These are phyloP conservation scores for Xeromyces bisporus DNA, from an alignment of 495 filamentous ascomycete species.

Conservation along the genomic window DNA sequence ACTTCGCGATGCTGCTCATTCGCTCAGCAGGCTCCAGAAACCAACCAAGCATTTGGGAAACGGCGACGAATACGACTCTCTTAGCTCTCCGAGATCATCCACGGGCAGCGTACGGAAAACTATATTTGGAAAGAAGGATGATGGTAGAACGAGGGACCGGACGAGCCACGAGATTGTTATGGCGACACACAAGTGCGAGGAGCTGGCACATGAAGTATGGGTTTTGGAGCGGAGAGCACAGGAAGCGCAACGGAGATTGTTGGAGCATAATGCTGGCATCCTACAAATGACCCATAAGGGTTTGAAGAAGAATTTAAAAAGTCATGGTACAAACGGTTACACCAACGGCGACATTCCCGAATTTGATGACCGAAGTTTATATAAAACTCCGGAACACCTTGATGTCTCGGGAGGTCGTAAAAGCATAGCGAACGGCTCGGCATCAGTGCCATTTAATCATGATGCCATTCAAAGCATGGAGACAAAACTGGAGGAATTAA, in stretches of 20 bases:
- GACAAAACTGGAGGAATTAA: constrained; percentile 53
- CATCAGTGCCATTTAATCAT: constrained; percentile 7
- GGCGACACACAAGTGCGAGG: constrained; percentile 69
- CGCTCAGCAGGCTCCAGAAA: constrained; percentile 61
- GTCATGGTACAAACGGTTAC: constrained; percentile 35
- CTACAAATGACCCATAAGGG: constrained; percentile 73
- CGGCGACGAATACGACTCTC: constrained; percentile 17
- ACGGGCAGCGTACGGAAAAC: constrained; percentile 24
- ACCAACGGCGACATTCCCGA: constrained; percentile 29
- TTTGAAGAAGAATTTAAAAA: constrained; percentile 29
- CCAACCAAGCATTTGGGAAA: constrained; percentile 27
- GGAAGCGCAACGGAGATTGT: constrained; percentile 49
- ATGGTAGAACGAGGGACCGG: constrained; percentile 25
- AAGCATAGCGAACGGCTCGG: constrained; percentile 6
- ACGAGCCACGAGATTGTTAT: constrained; percentile 57
- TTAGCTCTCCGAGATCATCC: constrained; percentile 7
- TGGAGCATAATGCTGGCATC: constrained; percentile 87
- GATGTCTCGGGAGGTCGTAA: constrained; percentile 32
- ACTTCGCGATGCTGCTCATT: constrained; percentile 79
- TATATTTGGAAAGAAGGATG: constrained; percentile 27
- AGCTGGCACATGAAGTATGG: constrained; percentile 66
- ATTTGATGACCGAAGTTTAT: constrained; percentile 71
- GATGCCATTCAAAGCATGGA: constrained; percentile 42
- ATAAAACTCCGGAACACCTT: constrained; percentile 50
- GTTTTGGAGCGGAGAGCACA: constrained; percentile 54